Evolutionary conservation across 1,139 yeast genomes (phyloP).

Genomic region (Hansenula lynferdii): DNA sequence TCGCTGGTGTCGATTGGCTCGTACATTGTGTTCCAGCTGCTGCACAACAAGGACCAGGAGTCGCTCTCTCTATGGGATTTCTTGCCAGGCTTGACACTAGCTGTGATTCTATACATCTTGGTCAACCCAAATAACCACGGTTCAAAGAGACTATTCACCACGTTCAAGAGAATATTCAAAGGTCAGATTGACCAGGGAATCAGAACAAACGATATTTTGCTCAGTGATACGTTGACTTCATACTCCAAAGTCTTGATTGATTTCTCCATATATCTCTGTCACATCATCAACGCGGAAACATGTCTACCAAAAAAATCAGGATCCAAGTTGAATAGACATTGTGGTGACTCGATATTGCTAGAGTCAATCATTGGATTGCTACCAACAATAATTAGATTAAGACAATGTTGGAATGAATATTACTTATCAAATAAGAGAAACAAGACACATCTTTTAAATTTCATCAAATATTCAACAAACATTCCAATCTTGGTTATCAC

Average conservation of each 20-base stretch:
- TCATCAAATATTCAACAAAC: slow-evolving; percentile 68
- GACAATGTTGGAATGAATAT: slow-evolving; percentile 78
- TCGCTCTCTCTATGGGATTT: slow-evolving; percentile 15
- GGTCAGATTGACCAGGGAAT: slow-evolving; percentile 54
- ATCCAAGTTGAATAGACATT: slow-evolving; percentile 25
- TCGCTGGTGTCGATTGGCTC: slow-evolving; percentile 24
- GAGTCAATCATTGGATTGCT: slow-evolving; percentile 46
- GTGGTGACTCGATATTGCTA: slow-evolving; percentile 32
- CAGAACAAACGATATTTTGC: slow-evolving; percentile 73
- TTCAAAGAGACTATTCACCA: slow-evolving; percentile 39
- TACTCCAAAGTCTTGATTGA: slow-evolving; percentile 75
- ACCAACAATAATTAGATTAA: slow-evolving; percentile 70
- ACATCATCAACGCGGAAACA: slow-evolving; percentile 21
- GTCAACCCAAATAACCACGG: slow-evolving; percentile 27
- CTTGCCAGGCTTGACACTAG: slow-evolving; percentile 32
- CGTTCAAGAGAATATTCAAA: slow-evolving; percentile 46
- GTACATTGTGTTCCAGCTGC: slow-evolving; percentile 21
- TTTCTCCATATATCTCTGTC: slow-evolving; percentile 44
- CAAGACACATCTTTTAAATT: slow-evolving; percentile 57
- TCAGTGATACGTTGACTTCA: slow-evolving; percentile 80
- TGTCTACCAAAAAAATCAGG: slow-evolving; percentile 15
- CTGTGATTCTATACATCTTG: slow-evolving; percentile 23
- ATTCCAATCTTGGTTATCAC: slow-evolving; percentile 51
- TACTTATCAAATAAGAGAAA: slow-evolving; percentile 39
- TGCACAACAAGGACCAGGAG: slow-evolving; percentile 6